Percentiles rank a stretch among this genome's conserved stretches.
phyloP scores from a whole-genome alignment of 495 filamentous ascomycete genomes.

The Elasticomyces elasticus region DNA sequence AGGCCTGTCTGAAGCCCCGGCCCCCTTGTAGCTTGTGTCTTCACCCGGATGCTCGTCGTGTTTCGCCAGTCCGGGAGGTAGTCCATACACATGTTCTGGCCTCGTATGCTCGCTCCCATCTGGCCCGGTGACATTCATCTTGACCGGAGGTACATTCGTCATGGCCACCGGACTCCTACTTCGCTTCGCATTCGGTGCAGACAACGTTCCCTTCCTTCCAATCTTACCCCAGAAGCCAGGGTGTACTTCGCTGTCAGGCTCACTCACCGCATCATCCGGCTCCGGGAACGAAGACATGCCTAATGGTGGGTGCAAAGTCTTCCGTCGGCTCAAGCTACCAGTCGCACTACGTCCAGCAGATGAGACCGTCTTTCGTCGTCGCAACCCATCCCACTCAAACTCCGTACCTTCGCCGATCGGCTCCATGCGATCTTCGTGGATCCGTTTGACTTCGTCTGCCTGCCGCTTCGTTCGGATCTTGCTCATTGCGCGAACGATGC shows the following conservation, averaged over 20 bases:
- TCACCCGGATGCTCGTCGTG: conserved; percentile 18
- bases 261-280: conserved; percentile 47
- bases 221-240: conserved; percentile 36
- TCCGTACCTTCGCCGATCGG: conserved; percentile 66
- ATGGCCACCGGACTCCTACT: conserved; percentile 18
- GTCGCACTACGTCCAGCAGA: conserved; percentile 24
- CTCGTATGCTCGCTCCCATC: not conserved
- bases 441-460: conserved; percentile 64
- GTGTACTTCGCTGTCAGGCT: conserved; percentile 32
- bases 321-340: conserved; percentile 34
- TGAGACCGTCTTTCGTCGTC: conserved; percentile 63
- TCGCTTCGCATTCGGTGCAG: not conserved
- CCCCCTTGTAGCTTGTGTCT: conserved; percentile 45
- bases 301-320: conserved; percentile 64
- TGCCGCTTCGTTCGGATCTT: conserved; percentile 67
- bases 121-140: not conserved
- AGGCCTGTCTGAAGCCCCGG: conserved; percentile 22
- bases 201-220: conserved; percentile 3
- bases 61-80: conserved; percentile 17
- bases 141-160: conserved; percentile 1
- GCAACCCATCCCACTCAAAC: conserved; percentile 88
- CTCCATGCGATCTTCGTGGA: conserved; percentile 70
- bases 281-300: conserved; percentile 82
- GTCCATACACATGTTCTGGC: conserved; percentile 25
- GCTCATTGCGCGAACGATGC: conserved; percentile 79